Evolutionary conservation across 331 rosid genomes (phyloP).

Genomic region (Malus hybrid): DNA sequence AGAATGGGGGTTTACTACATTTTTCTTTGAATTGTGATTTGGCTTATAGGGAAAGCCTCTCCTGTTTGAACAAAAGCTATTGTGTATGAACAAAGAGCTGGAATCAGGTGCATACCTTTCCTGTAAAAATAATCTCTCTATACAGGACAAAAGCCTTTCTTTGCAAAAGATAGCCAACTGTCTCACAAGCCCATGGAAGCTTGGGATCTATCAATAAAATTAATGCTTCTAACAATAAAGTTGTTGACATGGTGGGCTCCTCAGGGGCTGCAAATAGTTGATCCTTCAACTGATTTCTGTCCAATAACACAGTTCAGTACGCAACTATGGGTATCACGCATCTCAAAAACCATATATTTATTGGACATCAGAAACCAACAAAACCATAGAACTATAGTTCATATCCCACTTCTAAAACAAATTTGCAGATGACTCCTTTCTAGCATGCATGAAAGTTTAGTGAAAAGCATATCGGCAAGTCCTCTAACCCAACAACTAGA

Average conservation of each 20-base stretch:
- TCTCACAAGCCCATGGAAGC: conserved; percentile 85
- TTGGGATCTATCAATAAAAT: conserved; percentile 56
- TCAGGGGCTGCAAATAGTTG: conserved; percentile 50
- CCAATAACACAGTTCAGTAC: conserved; percentile 23
- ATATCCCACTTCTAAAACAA: not conserved
- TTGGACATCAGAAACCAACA: not conserved
- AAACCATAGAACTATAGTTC: not conserved
- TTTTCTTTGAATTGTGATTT: not conserved
- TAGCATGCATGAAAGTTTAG: not conserved
- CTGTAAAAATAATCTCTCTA: conserved; percentile 66
- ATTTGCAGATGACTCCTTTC: not conserved
- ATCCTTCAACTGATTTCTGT: conserved; percentile 60
- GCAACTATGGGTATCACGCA: conserved; percentile 9
- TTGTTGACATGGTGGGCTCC: conserved; percentile 38
- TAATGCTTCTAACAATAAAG: conserved; percentile 60
- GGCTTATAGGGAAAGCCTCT: not conserved
- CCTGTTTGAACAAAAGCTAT: not conserved
- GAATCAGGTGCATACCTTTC: conserved; percentile 48
- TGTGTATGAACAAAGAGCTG: not conserved
- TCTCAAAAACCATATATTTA: not conserved
- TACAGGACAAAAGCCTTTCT: conserved; percentile 52
- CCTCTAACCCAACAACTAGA: not conserved
- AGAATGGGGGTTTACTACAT: not conserved
- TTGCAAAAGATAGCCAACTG: conserved; percentile 58
- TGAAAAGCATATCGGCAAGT: not conserved